Base-by-base conservation (phyloP, 768 basidiomycete genomes). In the Boletus vinaceobasis region DNA sequence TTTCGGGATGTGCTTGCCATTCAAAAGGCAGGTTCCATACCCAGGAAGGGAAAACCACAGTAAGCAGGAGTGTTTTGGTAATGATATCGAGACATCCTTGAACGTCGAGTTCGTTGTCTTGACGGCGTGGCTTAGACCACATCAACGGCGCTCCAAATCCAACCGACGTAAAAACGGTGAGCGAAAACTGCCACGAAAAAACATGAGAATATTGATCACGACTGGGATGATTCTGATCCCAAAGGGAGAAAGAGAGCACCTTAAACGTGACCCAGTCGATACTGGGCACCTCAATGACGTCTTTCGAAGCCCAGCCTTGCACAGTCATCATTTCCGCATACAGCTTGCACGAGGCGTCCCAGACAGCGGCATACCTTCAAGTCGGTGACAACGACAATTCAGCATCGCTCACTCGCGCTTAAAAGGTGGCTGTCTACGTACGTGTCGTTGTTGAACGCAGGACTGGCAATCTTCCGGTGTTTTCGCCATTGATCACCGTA, bases 401-500 rank as follows among this genome's bases (percentile, higher is more conserved):
- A 38, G 36, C 15, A n/a, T 45, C 17, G 2, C 15, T 40, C 32
- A 17, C 17, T 7, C 6, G 39, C n/a, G 9, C 17, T 39, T 5
- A 1, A 17, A 40, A 29, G 19, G 5, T 3, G 13, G 19, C n/a
- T 27, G 17, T 50, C 15, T 27, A 61, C 62, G 11, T 39, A 65
- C 62, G 53, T 64, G 5, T 61, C 55, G 3, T 61, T 61, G 45
- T 61, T 61, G 10, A 64, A 64, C 4, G 62, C 62, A 43, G 62
- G 62, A 21, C 29, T 46, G 15, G 52, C 9, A 4, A 64, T 51
- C 35, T 54, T 61, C 43, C 63, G 53, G 26, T 64, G 60, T 21
- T 55, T 64, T 26, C 53, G 64, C 63, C 63, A 64, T 14, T 52
- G 45, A n/a, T 62, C 56, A 14, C 60, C 55, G 3, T 51, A 52